Base-by-base conservation (phyloP, 495 filamentous ascomycete genomes). In the Talaromyces ruber region DNA sequence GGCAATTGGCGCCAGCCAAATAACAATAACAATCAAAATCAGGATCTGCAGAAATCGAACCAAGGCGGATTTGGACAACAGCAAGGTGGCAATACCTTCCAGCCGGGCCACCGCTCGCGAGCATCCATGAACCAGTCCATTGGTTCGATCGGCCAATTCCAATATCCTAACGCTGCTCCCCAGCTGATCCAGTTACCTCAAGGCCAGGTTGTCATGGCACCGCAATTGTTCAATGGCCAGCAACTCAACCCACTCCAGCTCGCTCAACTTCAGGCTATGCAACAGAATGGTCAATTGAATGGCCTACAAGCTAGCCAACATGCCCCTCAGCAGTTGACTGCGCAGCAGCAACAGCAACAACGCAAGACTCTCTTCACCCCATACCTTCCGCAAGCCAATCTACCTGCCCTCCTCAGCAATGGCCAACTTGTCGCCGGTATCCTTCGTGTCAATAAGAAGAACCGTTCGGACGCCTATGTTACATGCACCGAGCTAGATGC, bases 371-470 rank as follows among this genome's bases (percentile, higher is more conserved):
- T 98, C 2, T 98, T 98, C 79, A 98, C 94, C 67, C 94, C 95
- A 63, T 98, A 98, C 68, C 82, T 98, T 39, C 95, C 94, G 6
- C 94, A 98, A 72, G 95, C 95, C 24, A 96, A 89, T 51, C 80
- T 98, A 18, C 94, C 94, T 47, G 94, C 92, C 28, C 82, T 98
- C 30, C 83, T 98, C 60, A 85, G 86, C 66, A 92, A 98, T 65
- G 94, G 93, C 14, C 92, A 97, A 70, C 86, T 98, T 52, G 94
- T 98, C 39, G 91, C 94, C 55, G 94, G 94, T 79, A 91, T 97
- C 67, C 87, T 98, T 45, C 89, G 94, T 51, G 94, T 98, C 60
- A 98, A 98, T 81, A 98, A 98, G 80, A 98, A 98, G 81, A 98
- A 98, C 71, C 86, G 94, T 43, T 98, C 94, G 65, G 95, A 98